Evolutionary conservation across 2,329 filamentous ascomycete genomes (phyloP).

Genomic region (Nigrograna mackinnonii): DNA sequence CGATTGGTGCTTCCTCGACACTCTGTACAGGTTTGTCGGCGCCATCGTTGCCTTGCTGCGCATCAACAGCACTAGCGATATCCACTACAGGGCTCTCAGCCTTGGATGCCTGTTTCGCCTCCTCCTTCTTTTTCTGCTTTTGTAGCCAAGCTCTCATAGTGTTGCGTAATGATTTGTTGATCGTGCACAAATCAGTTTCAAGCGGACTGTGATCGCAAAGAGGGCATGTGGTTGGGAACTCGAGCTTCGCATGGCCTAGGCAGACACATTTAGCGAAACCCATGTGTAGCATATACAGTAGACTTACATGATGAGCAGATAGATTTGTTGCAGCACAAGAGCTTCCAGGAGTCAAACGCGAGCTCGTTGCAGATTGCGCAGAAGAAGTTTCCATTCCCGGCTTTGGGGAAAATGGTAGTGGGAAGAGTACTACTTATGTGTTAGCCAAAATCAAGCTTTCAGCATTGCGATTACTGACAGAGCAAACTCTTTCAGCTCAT

Average conservation of each 20-base stretch:
- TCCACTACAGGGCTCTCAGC: slow-evolving; percentile 25
- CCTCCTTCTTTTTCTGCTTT: slow-evolving; percentile 73
- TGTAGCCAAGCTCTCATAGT: slow-evolving; percentile 91
- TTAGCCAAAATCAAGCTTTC: neutral
- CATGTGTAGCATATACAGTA: neutral
- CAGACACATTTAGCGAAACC: slow-evolving; percentile 8
- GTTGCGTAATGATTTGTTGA: slow-evolving; percentile 87
- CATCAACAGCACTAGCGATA: slow-evolving; percentile 22
- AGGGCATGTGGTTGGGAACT: slow-evolving; percentile 82
- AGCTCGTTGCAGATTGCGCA: slow-evolving; percentile 93
- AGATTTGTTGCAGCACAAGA: slow-evolving; percentile 93
- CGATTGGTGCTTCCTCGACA: slow-evolving; percentile 23
- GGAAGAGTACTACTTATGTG: slow-evolving; percentile 75
- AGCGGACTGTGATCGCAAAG: slow-evolving; percentile 92
- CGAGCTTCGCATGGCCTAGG: slow-evolving; percentile 31
- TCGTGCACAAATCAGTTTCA: slow-evolving; percentile 81
- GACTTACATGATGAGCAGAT: slow-evolving; percentile 86
- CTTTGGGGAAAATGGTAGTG: slow-evolving; percentile 84
- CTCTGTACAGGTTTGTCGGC: slow-evolving; percentile 32
- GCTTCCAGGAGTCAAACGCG: slow-evolving; percentile 84
- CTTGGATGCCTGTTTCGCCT: slow-evolving; percentile 34
- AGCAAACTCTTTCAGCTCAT: slow-evolving; percentile 36
- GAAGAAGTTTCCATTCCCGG: slow-evolving; percentile 67
- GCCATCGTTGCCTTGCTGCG: slow-evolving; percentile 18
- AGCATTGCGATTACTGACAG: slow-evolving; percentile 18